Percentiles rank a stretch among this genome's conserved stretches.
phyloP scores from a whole-genome alignment of 495 filamentous ascomycete genomes.

The Gamarada debralockiae region DNA sequence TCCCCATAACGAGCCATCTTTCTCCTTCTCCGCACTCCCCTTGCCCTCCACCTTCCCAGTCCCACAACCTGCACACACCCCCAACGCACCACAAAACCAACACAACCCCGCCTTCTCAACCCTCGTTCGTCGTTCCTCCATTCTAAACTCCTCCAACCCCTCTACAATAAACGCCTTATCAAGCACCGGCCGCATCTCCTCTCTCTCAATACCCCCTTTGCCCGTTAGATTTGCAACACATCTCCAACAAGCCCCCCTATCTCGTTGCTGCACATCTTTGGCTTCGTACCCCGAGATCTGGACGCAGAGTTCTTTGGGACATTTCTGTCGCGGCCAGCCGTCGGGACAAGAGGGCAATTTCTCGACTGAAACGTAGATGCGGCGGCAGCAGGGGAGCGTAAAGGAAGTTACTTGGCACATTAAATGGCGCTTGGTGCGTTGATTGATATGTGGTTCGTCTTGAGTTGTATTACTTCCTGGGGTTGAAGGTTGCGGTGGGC shows the following conservation, averaged over 20 bases:
- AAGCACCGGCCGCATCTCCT: conserved; percentile 14
- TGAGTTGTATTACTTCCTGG: too few relatives aligned
- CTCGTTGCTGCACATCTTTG: neutral
- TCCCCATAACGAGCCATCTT: too few relatives aligned
- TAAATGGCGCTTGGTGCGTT: neutral
- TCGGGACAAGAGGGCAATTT: conserved; percentile 18
- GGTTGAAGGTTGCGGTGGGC: neutral
- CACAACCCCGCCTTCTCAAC: conserved; percentile 13
- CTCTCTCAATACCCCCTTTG: neutral
- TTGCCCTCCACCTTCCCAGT: neutral
- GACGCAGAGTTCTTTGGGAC: conserved; percentile 22
- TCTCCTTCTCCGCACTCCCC: neutral
- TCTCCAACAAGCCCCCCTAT: conserved; percentile 17
- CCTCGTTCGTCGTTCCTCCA: conserved; percentile 2
- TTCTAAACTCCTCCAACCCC: conserved; percentile 10
- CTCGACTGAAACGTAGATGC: conserved; percentile 13
- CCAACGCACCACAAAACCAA: conserved; percentile 11
- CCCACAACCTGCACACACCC: conserved; percentile 2
- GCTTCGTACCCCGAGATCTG: conserved; percentile 5
- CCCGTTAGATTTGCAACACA: conserved; percentile 6
- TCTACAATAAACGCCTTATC: conserved; percentile 13
- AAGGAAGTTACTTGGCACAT: conserved; percentile 24
- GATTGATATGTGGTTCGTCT: neutral
- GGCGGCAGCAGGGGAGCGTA: conserved; percentile 18
- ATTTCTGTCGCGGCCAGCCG: conserved; percentile 19